Conservation (phyloP, 2,329 filamentous ascomycete species). For the Pseudocercospora macadamiae region DNA sequence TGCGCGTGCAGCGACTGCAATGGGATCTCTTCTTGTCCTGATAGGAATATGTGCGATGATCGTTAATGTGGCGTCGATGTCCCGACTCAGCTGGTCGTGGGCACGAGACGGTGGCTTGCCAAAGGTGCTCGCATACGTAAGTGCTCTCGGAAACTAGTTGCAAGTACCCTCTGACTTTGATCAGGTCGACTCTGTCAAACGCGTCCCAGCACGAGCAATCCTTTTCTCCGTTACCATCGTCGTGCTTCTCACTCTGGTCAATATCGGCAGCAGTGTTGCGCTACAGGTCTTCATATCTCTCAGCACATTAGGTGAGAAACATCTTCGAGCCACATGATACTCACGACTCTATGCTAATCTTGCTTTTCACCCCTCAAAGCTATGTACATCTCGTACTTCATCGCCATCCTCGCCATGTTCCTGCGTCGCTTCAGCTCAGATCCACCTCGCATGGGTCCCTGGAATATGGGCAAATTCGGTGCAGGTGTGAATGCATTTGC, state of each 20-base stretch:
- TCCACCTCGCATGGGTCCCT: slow-evolving; percentile 23
- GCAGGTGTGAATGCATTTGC: slow-evolving; percentile 31
- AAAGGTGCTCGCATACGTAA: slow-evolving; percentile 29
- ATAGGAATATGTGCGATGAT: slow-evolving; percentile 20
- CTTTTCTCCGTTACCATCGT: slow-evolving; percentile 29
- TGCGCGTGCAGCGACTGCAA: slow-evolving; percentile 23
- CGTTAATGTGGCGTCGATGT: slow-evolving; percentile 29
- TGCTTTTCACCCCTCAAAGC: slow-evolving; percentile 15
- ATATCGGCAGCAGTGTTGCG: slow-evolving; percentile 27
- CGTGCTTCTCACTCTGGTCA: slow-evolving; percentile 28
- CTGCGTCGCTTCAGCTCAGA: slow-evolving; percentile 14
- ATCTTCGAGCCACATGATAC: neutral
- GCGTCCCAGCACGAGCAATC: slow-evolving; percentile 29
- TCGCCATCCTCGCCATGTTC: slow-evolving; percentile 31
- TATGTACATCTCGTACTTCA: slow-evolving; percentile 32
- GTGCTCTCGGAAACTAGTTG: neutral
- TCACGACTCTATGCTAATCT: neutral
- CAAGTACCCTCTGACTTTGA: neutral
- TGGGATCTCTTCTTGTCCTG: slow-evolving; percentile 19
- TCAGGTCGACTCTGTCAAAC: slow-evolving; percentile 23
- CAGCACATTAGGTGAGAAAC: slow-evolving; percentile 15
- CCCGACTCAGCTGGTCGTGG: slow-evolving; percentile 32
- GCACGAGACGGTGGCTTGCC: slow-evolving; percentile 33
- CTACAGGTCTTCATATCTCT: slow-evolving; percentile 31
- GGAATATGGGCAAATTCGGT: slow-evolving; percentile 28